A percentile compares a stretch with the other conserved stretches of the same genome.
phyloP scores from a whole-genome alignment of 345 rosid genomes.

The Pugionium dolabratum region DNA sequence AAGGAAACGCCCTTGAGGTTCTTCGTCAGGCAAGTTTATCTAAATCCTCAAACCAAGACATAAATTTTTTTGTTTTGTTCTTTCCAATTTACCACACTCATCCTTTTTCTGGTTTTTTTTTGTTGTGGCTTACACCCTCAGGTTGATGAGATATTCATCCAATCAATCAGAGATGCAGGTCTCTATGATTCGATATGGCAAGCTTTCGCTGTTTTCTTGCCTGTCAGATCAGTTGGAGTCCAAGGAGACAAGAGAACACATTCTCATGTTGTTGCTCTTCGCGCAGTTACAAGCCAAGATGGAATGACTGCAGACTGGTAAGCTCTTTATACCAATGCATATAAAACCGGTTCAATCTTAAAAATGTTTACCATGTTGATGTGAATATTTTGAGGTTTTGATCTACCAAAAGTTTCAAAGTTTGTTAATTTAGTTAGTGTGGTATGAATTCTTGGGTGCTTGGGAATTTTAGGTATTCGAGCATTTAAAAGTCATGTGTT shows the following conservation, averaged over 20 bases:
- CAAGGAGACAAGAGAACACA: conserved; percentile 99
- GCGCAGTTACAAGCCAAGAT: conserved; percentile 99
- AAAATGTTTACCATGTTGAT: background rate
- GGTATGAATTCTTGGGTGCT: no score
- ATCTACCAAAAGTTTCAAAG: background rate
- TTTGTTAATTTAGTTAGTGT: conserved; percentile 1
- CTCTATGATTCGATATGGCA: conserved; percentile 96
- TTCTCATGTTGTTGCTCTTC: conserved; percentile 96
- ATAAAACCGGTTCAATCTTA: background rate
- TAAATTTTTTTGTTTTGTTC: background rate
- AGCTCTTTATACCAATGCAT: conserved; percentile 24
- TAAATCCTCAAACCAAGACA: background rate
- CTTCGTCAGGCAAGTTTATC: conserved; percentile 69
- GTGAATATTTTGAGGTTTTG: background rate
- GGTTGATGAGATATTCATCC: conserved; percentile 99
- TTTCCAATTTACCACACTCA: background rate
- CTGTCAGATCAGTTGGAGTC: conserved; percentile 93
- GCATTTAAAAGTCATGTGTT: no score
- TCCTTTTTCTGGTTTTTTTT: background rate
- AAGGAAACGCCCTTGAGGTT: conserved; percentile 84
- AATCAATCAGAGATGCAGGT: conserved; percentile 94
- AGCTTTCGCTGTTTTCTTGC: conserved; percentile 98
- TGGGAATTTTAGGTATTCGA: no score
- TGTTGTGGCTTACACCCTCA: conserved; percentile 34
- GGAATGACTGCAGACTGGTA: conserved; percentile 99